Conservation (phyloP, 1,139 yeast species). For the Lodderomyces orthopsilosis region DNA sequence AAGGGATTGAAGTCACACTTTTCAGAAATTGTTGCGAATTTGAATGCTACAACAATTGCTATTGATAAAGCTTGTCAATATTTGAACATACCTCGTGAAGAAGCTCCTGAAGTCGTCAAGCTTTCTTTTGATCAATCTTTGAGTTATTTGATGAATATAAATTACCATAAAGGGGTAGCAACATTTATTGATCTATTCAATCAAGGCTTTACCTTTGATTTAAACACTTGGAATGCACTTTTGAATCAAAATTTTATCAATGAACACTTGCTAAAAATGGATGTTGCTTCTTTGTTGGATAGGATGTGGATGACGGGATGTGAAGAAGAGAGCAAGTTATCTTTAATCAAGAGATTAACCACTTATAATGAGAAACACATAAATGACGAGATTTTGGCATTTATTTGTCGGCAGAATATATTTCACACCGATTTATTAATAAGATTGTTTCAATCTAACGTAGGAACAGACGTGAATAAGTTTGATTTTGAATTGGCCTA, state of each 20-base stretch:
- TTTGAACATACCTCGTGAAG: constrained; percentile 11
- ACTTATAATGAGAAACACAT: constrained; percentile 28
- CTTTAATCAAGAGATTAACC: constrained; percentile 21
- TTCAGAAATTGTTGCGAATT: constrained; percentile 2
- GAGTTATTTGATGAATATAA: constrained; percentile 27
- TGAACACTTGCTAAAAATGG: constrained; percentile 19
- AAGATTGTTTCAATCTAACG: constrained; percentile 12
- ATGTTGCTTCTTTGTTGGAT: constrained; percentile 22
- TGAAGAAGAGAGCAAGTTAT: constrained; percentile 14
- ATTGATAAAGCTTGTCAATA: constrained; percentile 20
- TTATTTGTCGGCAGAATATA: constrained; percentile 12
- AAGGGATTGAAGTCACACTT: constrained; percentile 20
- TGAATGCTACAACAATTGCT: constrained; percentile 15
- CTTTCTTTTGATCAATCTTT: constrained; percentile 21
- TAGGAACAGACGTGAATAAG: neutral
- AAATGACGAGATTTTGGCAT: constrained; percentile 24
- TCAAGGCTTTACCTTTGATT: constrained; percentile 30
- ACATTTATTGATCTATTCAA: constrained; percentile 28
- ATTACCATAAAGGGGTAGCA: constrained; percentile 26
- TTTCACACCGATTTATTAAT: constrained; percentile 14
- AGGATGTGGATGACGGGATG: constrained; percentile 25
- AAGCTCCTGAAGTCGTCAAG: constrained; percentile 1
- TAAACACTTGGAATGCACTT: constrained; percentile 34
- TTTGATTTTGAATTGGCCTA: constrained; percentile 2
- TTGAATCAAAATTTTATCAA: constrained; percentile 29